phyloP scores from a whole-genome alignment of 1,284 basidiomycete species.

The Ganoderma lucidum region DNA sequence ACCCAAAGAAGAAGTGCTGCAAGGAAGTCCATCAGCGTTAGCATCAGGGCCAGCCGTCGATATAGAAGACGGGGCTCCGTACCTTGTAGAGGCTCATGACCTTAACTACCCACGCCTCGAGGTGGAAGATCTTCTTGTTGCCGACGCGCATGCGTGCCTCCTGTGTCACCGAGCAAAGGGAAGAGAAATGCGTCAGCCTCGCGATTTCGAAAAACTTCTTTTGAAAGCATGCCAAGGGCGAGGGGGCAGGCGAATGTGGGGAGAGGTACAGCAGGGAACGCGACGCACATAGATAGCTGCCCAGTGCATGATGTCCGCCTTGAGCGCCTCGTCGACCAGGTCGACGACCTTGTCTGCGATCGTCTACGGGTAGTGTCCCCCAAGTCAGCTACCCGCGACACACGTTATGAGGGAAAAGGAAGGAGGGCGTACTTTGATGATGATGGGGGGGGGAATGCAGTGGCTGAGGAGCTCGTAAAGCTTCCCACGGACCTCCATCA shows the following conservation, averaged over 20 bases:
- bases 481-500: slow-evolving; percentile 93
- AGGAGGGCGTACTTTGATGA: slow-evolving; percentile 79
- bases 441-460: slow-evolving; percentile 95
- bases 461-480: slow-evolving; percentile 97
- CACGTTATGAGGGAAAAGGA: not conserved
- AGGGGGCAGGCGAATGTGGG: not conserved
- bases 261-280: not conserved
- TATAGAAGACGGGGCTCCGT: not conserved
- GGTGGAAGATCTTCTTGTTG: slow-evolving; percentile 94
- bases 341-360: slow-evolving; percentile 88
- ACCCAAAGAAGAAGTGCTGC: slow-evolving; percentile 31
- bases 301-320: slow-evolving; percentile 95
- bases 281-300: slow-evolving; percentile 90
- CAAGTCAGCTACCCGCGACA: slow-evolving; percentile 2
- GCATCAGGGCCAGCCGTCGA: not conserved
- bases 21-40: not conserved
- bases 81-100: slow-evolving; percentile 85
- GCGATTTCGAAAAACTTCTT: not conserved
- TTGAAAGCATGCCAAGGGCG: not conserved
- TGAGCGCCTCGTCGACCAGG: slow-evolving; percentile 87
- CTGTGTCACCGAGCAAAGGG: slow-evolving; percentile 49
- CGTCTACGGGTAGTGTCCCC: slow-evolving; percentile 61
- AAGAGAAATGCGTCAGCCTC: not conserved
- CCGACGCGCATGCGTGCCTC: slow-evolving; percentile 91
- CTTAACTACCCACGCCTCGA: slow-evolving; percentile 93